Conservation (phyloP, 106 monocot species). For the Acorus gramineus region DNA sequence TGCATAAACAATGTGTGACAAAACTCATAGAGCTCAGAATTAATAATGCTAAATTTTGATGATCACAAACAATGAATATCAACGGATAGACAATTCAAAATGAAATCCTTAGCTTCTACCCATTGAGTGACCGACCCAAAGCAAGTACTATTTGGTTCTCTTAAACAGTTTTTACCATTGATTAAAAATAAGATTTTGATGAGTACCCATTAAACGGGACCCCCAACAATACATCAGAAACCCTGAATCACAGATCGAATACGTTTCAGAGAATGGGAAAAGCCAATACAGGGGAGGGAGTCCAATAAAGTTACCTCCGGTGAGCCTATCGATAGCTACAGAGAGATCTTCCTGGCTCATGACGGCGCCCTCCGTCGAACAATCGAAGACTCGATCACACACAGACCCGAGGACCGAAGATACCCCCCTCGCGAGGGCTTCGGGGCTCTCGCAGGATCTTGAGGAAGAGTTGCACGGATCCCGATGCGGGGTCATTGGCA, state of each 20-base stretch:
- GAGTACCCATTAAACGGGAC: background rate
- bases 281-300: too few species aligned
- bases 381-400: constrained; percentile 36
- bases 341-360: constrained; percentile 54
- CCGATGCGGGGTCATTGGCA: too few species aligned
- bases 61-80: too few species aligned
- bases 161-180: too few species aligned
- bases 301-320: constrained; percentile 20
- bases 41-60: too few species aligned
- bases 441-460: constrained; percentile 19
- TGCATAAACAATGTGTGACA: constrained; percentile 20
- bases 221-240: too few species aligned
- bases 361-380: constrained; percentile 16
- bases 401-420: constrained; percentile 30
- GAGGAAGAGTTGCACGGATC: too few species aligned
- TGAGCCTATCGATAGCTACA: constrained; percentile 48
- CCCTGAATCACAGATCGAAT: background rate
- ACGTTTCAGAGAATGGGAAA: background rate
- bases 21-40: too few species aligned
- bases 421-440: constrained; percentile 37
- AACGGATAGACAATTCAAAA: too few species aligned
- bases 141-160: too few species aligned
- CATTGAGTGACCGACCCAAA: too few species aligned
- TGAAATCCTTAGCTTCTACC: too few species aligned
- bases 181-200: background rate